These are phyloP conservation scores for Fusarium globosum DNA, from an alignment of 2,329 filamentous ascomycete species.

Conservation along the genomic window DNA sequence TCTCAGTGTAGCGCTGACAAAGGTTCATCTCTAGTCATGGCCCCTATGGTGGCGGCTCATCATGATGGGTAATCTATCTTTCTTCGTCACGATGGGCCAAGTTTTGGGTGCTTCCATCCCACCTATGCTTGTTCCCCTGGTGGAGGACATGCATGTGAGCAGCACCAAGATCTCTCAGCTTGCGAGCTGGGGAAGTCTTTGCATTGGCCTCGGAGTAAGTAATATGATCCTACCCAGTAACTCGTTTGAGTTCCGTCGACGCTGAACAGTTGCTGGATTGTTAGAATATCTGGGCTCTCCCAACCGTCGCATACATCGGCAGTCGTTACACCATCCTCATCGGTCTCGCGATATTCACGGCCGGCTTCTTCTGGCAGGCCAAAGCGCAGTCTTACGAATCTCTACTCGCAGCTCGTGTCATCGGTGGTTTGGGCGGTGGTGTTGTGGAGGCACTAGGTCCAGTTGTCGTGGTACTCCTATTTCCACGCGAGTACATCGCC, in stretches of 20 bases:
- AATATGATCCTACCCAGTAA: fast-evolving
- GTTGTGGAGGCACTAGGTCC: background rate
- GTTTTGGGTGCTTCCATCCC: background rate
- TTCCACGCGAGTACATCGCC: background rate
- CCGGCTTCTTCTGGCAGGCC: background rate
- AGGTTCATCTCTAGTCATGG: background rate
- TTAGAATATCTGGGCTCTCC: background rate
- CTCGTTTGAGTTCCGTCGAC: background rate
- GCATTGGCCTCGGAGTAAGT: background rate
- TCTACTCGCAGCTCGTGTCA: background rate
- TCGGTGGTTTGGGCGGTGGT: background rate
- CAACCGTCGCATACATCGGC: background rate
- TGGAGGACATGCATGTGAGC: background rate
- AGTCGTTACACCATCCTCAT: background rate
- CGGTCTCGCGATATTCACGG: background rate
- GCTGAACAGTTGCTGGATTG: background rate
- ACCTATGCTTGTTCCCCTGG: background rate
- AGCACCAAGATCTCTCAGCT: background rate
- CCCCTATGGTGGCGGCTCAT: background rate
- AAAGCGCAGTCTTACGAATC: background rate
- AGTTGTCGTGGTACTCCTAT: background rate
- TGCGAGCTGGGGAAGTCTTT: background rate
- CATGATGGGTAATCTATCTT: background rate
- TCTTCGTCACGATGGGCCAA: background rate
- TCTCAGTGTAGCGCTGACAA: background rate